A percentile compares a stretch with the other conserved stretches of the same genome.
Evolutionary conservation across 1,284 basidiomycete species (phyloP).

Genomic region (Retiboletus flavoniger): DNA sequence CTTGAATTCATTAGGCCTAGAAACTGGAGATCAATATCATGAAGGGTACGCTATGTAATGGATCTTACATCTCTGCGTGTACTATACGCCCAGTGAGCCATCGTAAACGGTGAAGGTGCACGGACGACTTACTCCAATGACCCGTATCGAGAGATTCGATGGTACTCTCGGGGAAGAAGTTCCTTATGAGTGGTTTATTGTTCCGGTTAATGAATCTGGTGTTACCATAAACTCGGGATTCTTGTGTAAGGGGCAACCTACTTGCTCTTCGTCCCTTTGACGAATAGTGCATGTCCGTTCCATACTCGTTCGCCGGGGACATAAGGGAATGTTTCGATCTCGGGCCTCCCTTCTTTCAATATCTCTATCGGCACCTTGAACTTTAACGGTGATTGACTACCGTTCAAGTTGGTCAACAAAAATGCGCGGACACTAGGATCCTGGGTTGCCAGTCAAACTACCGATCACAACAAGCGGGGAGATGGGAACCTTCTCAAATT

Average conservation of each 20-base stretch:
- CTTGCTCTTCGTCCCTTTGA: constrained; percentile 80
- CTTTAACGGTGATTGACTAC: constrained; percentile 39
- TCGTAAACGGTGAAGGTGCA: background rate
- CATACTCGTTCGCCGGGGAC: constrained; percentile 56
- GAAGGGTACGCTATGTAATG: background rate
- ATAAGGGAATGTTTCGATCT: constrained; percentile 78
- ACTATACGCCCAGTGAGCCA: constrained; percentile 38
- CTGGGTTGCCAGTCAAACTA: constrained; percentile 38
- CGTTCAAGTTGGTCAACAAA: constrained; percentile 76
- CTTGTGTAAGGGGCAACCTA: constrained; percentile 34
- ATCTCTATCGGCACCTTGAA: constrained; percentile 76
- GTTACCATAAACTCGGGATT: background rate
- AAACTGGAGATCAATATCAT: constrained; percentile 4
- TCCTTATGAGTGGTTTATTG: constrained; percentile 55
- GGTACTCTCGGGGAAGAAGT: constrained; percentile 67
- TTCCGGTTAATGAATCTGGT: constrained; percentile 68
- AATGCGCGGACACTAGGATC: constrained; percentile 73
- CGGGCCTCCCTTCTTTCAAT: constrained; percentile 57
- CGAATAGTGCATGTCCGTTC: constrained; percentile 66
- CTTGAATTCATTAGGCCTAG: constrained; percentile 49
- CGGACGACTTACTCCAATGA: constrained; percentile 61
- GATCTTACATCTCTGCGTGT: constrained; percentile 55
- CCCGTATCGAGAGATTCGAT: constrained; percentile 57
- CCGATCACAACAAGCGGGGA: background rate
- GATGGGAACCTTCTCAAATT: constrained; percentile 55